phyloP scores from a whole-genome alignment of 148 eudicot genomes.

The Persicaria tinctoria region DNA sequence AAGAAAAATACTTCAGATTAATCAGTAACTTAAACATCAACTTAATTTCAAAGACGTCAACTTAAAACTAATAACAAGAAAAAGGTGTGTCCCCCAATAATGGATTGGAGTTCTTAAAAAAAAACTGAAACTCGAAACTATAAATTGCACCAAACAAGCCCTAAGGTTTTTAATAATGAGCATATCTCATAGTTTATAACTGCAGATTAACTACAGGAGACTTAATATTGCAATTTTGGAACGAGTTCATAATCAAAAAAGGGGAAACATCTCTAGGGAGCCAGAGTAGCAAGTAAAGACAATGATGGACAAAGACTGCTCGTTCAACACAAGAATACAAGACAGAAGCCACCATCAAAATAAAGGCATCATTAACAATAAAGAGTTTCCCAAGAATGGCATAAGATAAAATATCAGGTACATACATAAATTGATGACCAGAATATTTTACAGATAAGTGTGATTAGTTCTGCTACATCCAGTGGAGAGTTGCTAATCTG shows the following conservation, averaged over 20 bases:
- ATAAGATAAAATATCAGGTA: conserved; percentile 7
- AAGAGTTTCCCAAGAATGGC: background rate
- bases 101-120: too few relatives aligned
- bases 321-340: background rate
- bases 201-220: background rate
- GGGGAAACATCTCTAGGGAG: background rate
- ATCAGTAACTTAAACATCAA: too few relatives aligned
- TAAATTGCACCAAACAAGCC: too few relatives aligned
- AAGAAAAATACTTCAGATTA: too few relatives aligned
- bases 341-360: background rate
- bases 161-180: background rate
- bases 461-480: conserved; percentile 86
- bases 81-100: too few relatives aligned
- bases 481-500: conserved; percentile 71
- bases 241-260: background rate
- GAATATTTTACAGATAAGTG: conserved; percentile 94
- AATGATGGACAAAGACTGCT: background rate
- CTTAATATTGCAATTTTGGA: too few relatives aligned
- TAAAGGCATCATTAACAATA: background rate
- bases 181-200: background rate
- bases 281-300: background rate
- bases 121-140: too few relatives aligned
- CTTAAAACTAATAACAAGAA: too few relatives aligned
- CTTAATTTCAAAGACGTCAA: too few relatives aligned
- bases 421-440: conserved; percentile 98